Evolutionary conservation across 371 early-diverging fungal species (phyloP).

Genomic region (Rhizopus stolonifer): DNA sequence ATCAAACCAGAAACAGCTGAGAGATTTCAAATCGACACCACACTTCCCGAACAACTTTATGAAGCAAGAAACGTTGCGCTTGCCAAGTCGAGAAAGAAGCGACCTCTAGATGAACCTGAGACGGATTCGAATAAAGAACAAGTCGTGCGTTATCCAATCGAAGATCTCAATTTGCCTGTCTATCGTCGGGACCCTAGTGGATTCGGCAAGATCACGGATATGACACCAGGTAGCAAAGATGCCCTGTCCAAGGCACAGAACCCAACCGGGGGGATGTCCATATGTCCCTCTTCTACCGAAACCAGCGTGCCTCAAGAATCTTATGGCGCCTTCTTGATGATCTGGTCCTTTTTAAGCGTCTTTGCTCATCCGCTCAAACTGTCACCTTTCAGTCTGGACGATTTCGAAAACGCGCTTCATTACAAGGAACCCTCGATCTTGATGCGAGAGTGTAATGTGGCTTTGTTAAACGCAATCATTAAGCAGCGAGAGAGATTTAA

Average conservation of each 20-base stretch:
- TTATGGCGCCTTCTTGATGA: conserved; percentile 42
- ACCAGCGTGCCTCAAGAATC: conserved; percentile 31
- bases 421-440: conserved; percentile 23
- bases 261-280: conserved; percentile 34
- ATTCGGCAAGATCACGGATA: conserved; percentile 29
- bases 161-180: conserved; percentile 55
- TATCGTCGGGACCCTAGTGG: conserved; percentile 38
- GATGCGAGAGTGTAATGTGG: conserved; percentile 36
- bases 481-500: conserved; percentile 27
- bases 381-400: conserved; percentile 44
- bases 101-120: conserved; percentile 13
- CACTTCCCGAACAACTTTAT: conserved; percentile 48
- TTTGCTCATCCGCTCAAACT: conserved; percentile 41
- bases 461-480: conserved; percentile 45
- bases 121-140: conserved; percentile 23
- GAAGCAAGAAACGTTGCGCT: conserved; percentile 42
- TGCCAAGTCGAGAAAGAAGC: conserved; percentile 48
- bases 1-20: conserved; percentile 50
- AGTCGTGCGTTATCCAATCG: conserved; percentile 58
- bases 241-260: conserved; percentile 16
- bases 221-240: conserved; percentile 30
- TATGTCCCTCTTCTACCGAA: conserved; percentile 24
- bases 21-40: conserved; percentile 51
- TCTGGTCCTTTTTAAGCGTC: conserved; percentile 44
- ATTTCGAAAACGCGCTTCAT: conserved; percentile 43